These are phyloP conservation scores for Penicillium verrucosum DNA, from an alignment of 2,329 filamentous ascomycete species.

Conservation along the genomic window DNA sequence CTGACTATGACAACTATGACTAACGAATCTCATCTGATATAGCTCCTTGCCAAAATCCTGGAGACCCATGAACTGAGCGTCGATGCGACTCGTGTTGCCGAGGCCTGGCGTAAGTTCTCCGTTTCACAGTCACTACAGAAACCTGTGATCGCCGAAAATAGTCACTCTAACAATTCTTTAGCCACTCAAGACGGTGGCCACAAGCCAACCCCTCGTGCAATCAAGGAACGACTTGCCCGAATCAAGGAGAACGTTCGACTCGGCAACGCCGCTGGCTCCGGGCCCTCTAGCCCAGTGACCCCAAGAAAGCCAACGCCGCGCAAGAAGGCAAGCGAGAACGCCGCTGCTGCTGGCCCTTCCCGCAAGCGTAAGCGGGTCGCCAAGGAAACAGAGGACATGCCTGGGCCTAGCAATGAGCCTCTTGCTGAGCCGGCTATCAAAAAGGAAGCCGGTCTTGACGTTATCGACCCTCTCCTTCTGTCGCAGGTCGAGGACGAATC, in stretches of 20 bases:
- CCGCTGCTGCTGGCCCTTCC: not conserved
- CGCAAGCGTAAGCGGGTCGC: not conserved
- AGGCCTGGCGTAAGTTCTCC: not conserved
- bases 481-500: not conserved
- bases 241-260: not conserved
- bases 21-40: not conserved
- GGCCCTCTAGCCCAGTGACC: not conserved
- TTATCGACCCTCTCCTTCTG: not conserved
- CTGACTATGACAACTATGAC: not conserved
- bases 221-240: not conserved
- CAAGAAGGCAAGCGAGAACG: not conserved
- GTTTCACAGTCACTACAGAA: not conserved
- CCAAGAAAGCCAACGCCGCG: not conserved
- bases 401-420: not conserved
- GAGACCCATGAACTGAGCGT: not conserved
- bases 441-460: accelerated
- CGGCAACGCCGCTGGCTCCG: not conserved
- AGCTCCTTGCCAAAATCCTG: not conserved
- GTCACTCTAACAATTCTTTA: not conserved
- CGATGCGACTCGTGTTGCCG: not conserved
- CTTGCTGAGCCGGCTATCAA: not conserved
- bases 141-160: not conserved
- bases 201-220: not conserved
- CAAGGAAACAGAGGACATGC: too few species aligned
- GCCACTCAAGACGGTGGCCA: not conserved